Conservation (phyloP, 495 filamentous ascomycete genomes). For the Daldinia bambusicola region DNA sequence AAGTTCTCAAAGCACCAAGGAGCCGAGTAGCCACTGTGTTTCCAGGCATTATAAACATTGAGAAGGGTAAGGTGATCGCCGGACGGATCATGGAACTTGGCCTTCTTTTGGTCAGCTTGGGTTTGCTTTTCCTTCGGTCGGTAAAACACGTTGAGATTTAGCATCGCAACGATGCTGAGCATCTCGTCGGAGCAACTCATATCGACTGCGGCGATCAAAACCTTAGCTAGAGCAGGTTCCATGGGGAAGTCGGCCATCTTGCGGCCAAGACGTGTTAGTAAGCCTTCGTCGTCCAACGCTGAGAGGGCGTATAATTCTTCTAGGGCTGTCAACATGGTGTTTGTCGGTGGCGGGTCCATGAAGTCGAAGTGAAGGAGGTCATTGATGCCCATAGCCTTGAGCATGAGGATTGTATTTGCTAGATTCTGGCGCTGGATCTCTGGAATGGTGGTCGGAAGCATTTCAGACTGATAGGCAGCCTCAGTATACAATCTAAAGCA, state of each 20-base stretch:
- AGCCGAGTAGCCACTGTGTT: slow-evolving; percentile 77
- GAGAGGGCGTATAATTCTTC: slow-evolving; percentile 94
- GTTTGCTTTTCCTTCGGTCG: slow-evolving; percentile 96
- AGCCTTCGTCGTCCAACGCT: slow-evolving; percentile 94
- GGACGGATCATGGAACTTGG: slow-evolving; percentile 94
- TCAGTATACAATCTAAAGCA: slow-evolving; percentile 97
- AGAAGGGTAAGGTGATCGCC: slow-evolving; percentile 95
- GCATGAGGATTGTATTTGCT: slow-evolving; percentile 94
- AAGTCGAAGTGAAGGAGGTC: slow-evolving; percentile 98
- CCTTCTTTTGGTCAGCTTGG: slow-evolving; percentile 96
- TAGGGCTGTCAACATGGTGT: slow-evolving; percentile 95
- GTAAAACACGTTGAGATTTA: slow-evolving; percentile 89
- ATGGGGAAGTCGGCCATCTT: slow-evolving; percentile 99
- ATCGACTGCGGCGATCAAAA: slow-evolving; percentile 86
- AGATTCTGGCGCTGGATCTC: slow-evolving; percentile 98
- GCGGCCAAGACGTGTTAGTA: slow-evolving; percentile 89
- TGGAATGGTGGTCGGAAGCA: slow-evolving; percentile 94
- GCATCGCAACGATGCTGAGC: slow-evolving; percentile 94
- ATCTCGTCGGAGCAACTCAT: slow-evolving; percentile 93
- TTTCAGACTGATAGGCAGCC: slow-evolving; percentile 93
- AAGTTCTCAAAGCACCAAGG: slow-evolving; percentile 99
- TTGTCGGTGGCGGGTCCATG: slow-evolving; percentile 97
- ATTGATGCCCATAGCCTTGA: slow-evolving; percentile 99
- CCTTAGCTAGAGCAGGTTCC: slow-evolving; percentile 86
- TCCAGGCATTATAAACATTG: slow-evolving; percentile 98